A percentile compares a stretch with the other conserved stretches of the same genome.
These are phyloP conservation scores for Saccharomyces kudriavzevii DNA, from an alignment of 805 yeast species.

Conservation along the genomic window DNA sequence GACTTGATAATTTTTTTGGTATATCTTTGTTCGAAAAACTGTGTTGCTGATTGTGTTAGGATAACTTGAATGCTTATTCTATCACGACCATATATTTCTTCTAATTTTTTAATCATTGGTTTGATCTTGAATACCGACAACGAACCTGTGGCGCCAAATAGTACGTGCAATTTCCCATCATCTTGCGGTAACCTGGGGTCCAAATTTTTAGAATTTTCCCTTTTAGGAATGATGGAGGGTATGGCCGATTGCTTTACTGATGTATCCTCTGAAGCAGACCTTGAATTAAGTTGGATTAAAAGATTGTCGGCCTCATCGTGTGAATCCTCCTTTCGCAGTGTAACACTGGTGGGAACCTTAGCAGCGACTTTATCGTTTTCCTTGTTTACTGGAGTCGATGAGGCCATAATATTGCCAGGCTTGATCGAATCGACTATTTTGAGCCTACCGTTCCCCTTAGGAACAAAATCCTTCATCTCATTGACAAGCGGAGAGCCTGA, in stretches of 20 bases:
- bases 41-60: constrained; percentile 78
- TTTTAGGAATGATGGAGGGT: constrained; percentile 20
- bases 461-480: constrained; percentile 2
- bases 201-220: constrained; percentile 40
- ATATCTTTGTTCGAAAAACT: constrained; percentile 38
- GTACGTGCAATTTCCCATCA: constrained; percentile 80
- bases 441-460: background rate
- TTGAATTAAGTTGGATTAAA: background rate
- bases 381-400: background rate
- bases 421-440: background rate
- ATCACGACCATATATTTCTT: constrained; percentile 67
- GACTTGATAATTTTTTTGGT: constrained; percentile 9
- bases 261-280: background rate
- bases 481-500: constrained; percentile 1
- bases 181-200: constrained; percentile 67
- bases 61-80: constrained; percentile 78
- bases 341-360: background rate
- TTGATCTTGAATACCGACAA: constrained; percentile 78
- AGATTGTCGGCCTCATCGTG: background rate
- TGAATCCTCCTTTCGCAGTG: constrained; percentile 3
- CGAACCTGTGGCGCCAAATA: constrained; percentile 84
- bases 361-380: background rate
- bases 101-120: constrained; percentile 67
- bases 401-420: background rate
- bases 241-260: background rate